Evolutionary conservation across 345 rosid species (phyloP), one percentile per base, ranked within the genome.

Genomic region (Corchorus olitorius): DNA sequence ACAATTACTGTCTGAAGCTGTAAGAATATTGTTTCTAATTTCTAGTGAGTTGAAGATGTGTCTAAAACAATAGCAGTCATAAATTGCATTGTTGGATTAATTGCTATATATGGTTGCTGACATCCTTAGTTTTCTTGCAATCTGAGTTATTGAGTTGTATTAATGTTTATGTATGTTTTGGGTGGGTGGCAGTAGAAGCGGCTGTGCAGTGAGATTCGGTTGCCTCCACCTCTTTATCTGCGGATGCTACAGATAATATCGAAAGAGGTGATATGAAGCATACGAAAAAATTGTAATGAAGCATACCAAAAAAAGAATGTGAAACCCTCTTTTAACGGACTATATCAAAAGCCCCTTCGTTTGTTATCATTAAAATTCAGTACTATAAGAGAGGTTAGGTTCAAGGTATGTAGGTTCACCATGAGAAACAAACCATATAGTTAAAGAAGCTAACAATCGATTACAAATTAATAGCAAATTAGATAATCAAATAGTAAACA

Each of bases 211-310:
- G 99, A 93, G 83, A 84, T 83, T 43, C 88, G 90, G 85, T 68
- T 96, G 69, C 87, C 93, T 39, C 92, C 98, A 5, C 92, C 96
- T 1, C 80, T 88, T 5, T 96, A 92, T 83, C 94, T 96, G 17
- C 88, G 82, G 80, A 93, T 96, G 95, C 98, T 86, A 76, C 97
- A 96, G 80, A 84, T 89, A 20, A 89, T 93, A 78, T 83, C 97
- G 2, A 79, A 86, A 74, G 93, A 92, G 81, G 87, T 96, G n/a
- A n/a, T n/a, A n/a, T n/a, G n/a, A n/a, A n/a, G n/a, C n/a, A n/a
- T n/a, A n/a, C n/a, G n/a, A n/a, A n/a, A n/a, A n/a, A 22, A 66
- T 63, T 46, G 43, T 59, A 45, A 48, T 74, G 37, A 54, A 55
- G 41, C 20, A 58, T 3, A 0, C 49, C 43, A 55, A 27, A 39